Percentiles rank a stretch among this genome's conserved stretches.
Conservation (phyloP, 2,329 filamentous ascomycete genomes). For the Fonsecaea pedrosoi region DNA sequence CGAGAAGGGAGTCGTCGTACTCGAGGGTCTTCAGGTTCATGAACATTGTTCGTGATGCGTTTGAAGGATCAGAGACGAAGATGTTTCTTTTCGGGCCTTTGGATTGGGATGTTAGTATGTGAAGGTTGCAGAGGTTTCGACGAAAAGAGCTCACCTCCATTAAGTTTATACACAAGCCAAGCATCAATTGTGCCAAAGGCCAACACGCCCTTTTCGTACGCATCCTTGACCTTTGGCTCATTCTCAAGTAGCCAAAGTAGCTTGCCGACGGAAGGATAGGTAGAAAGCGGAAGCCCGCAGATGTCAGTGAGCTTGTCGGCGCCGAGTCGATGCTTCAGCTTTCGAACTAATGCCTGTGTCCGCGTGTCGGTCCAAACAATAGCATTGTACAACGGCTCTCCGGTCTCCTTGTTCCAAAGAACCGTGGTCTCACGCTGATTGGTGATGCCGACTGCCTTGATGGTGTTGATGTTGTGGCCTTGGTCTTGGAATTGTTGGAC, state of each 20-base stretch:
- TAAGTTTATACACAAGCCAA: constrained; percentile 83
- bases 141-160: constrained; percentile 62
- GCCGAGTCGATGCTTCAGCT: constrained; percentile 71
- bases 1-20: constrained; percentile 77
- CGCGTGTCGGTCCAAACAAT: constrained; percentile 92
- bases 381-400: constrained; percentile 80
- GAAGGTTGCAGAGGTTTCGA: neutral
- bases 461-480: constrained; percentile 71
- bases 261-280: constrained; percentile 86
- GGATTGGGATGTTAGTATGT: neutral
- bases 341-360: constrained; percentile 75
- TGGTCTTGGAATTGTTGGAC: constrained; percentile 72
- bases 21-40: constrained; percentile 83
- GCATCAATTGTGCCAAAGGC: constrained; percentile 88
- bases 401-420: constrained; percentile 81
- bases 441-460: constrained; percentile 81
- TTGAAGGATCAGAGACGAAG: constrained; percentile 84
- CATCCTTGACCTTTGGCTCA: constrained; percentile 70
- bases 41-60: constrained; percentile 92
- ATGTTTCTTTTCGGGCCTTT: constrained; percentile 62
- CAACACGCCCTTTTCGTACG: constrained; percentile 77
- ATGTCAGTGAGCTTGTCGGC: constrained; percentile 72
- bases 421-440: constrained; percentile 90
- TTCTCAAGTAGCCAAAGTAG: constrained; percentile 82
- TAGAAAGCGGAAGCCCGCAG: constrained; percentile 83